phyloP scores from a whole-genome alignment of 108 stramenopile species.

The Skeletonema tropicum region DNA sequence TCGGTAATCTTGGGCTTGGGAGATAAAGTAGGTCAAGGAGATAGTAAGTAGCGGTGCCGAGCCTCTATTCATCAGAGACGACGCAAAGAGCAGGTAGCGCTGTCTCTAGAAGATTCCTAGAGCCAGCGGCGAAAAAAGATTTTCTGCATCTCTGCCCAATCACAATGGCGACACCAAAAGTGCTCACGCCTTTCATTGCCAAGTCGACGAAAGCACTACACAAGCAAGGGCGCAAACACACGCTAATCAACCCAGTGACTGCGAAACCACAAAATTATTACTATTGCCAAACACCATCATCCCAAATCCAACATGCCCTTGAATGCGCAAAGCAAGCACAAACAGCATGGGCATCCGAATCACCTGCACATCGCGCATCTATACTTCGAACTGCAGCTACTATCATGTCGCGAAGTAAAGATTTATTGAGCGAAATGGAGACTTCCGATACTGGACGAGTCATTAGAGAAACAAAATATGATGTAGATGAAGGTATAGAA shows the following conservation, averaged over 20 bases:
- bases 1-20: too few species aligned
- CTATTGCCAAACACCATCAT: constrained; percentile 15
- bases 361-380: constrained; percentile 12
- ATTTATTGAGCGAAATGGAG: constrained; percentile 42
- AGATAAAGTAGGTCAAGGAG: too few species aligned
- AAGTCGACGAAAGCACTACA: neutral
- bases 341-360: constrained; percentile 15
- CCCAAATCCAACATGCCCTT: constrained; percentile 18
- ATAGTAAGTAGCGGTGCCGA: too few species aligned
- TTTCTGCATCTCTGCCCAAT: neutral
- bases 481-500: constrained; percentile 44
- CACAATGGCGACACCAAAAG: neutral
- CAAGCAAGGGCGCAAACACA: neutral
- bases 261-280: constrained; percentile 18
- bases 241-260: constrained; percentile 24
- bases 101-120: too few species aligned
- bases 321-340: constrained; percentile 10
- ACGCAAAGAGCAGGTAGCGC: too few species aligned
- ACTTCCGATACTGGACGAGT: constrained; percentile 72
- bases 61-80: too few species aligned
- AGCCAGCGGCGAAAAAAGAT: too few species aligned
- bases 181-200: constrained; percentile 4
- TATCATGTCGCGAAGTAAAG: constrained; percentile 24
- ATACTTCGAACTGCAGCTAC: constrained; percentile 21
- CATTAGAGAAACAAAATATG: constrained; percentile 43